phyloP scores from a whole-genome alignment of 345 rosid species.

The Lepidium sativum region DNA sequence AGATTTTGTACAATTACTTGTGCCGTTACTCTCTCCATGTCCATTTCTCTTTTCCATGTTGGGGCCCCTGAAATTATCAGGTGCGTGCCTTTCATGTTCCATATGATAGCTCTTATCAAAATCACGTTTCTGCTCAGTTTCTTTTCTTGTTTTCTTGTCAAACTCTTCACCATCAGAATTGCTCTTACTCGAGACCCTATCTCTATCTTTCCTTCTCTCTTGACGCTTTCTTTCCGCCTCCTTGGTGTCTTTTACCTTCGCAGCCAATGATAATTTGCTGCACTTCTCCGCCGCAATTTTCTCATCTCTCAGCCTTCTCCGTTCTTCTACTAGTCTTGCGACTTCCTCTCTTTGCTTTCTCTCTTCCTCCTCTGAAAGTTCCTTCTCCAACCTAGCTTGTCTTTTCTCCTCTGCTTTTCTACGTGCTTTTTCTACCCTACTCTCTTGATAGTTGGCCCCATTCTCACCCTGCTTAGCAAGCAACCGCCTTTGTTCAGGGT shows the following conservation, averaged over 20 bases:
- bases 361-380: slow-evolving; percentile 87
- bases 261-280: slow-evolving; percentile 36
- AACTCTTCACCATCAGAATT: slow-evolving; percentile 84
- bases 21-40: slow-evolving; percentile 35
- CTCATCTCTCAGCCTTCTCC: slow-evolving; percentile 82
- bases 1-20: slow-evolving; percentile 42
- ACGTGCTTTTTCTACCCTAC: slow-evolving; percentile 84
- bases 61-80: slow-evolving; percentile 39
- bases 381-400: slow-evolving; percentile 90
- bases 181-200: slow-evolving; percentile 81
- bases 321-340: slow-evolving; percentile 88
- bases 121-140: slow-evolving; percentile 53
- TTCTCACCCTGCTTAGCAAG: slow-evolving; percentile 62
- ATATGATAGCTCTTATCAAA: slow-evolving; percentile 47
- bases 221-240: slow-evolving; percentile 71
- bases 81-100: slow-evolving; percentile 43
- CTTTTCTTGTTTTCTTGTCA: slow-evolving; percentile 60
- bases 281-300: slow-evolving; percentile 59
- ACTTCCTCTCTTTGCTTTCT: slow-evolving; percentile 96
- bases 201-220: slow-evolving; percentile 86
- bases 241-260: too few relatives aligned
- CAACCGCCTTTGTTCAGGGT: slow-evolving; percentile 51
- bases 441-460: slow-evolving; percentile 54
- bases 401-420: slow-evolving; percentile 97
- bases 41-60: slow-evolving; percentile 41